phyloP scores from a whole-genome alignment of 1,139 yeast genomes.

The Yamadazyma epiphylla region DNA sequence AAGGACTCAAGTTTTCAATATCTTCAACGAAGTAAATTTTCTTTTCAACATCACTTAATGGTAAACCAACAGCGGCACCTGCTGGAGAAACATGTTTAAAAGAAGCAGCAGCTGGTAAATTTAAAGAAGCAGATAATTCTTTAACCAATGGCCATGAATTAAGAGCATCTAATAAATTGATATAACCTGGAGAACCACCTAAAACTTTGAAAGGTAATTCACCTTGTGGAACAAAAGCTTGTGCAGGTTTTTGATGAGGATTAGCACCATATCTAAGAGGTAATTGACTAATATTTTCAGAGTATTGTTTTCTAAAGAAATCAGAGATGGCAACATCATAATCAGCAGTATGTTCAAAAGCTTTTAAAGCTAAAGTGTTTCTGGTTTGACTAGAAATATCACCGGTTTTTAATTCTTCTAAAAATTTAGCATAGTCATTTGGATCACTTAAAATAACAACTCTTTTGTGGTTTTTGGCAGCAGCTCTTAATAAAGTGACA shows the following conservation, averaged over 20 bases:
- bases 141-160: constrained; percentile 99
- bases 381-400: constrained; percentile 71
- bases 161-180: constrained; percentile 90
- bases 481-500: constrained; percentile 94
- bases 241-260: constrained; percentile 99
- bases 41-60: constrained; percentile 86
- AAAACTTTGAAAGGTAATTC: constrained; percentile 91
- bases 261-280: constrained; percentile 97
- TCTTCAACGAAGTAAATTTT: constrained; percentile 92
- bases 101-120: constrained; percentile 97
- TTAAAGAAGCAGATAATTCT: constrained; percentile 90
- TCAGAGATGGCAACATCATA: constrained; percentile 95
- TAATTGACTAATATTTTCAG: constrained; percentile 84
- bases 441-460: constrained; percentile 96
- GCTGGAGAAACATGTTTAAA: constrained; percentile 99
- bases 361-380: constrained; percentile 87
- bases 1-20: constrained; percentile 90
- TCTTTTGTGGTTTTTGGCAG: constrained; percentile 96
- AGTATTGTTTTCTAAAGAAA: constrained; percentile 94
- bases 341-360: constrained; percentile 97
- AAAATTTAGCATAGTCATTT: constrained; percentile 79
- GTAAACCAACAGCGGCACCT: constrained; percentile 96
- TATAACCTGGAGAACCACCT: constrained; percentile 95
- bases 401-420: constrained; percentile 72
- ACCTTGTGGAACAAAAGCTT: constrained; percentile 85